Conservation (phyloP, 148 eudicot genomes). For the Chenopodium suecicum region DNA sequence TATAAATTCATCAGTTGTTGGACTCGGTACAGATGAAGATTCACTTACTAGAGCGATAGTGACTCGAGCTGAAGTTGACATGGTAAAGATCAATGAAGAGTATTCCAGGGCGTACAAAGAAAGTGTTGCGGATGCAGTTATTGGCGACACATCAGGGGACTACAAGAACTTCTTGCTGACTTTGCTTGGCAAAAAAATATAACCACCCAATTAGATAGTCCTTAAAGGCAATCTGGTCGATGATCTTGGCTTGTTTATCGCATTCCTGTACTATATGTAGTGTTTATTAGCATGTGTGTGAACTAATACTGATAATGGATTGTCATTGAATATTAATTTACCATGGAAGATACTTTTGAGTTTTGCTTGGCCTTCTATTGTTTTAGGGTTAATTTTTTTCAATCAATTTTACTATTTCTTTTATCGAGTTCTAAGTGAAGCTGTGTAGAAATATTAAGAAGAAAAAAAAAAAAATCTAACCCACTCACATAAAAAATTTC, state of each 20-base stretch:
- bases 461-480: too few relatives aligned
- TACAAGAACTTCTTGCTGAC: conserved; percentile 65
- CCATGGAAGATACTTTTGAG: not conserved
- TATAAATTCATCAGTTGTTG: conserved; percentile 48
- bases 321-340: not conserved
- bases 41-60: conserved; percentile 71
- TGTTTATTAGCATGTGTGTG: not conserved
- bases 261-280: conserved; percentile 1
- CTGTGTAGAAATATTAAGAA: too few relatives aligned
- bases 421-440: not conserved
- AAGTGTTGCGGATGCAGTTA: conserved; percentile 55
- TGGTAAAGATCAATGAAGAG: conserved; percentile 53
- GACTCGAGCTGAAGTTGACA: conserved; percentile 79
- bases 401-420: not conserved
- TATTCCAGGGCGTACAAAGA: conserved; percentile 41
- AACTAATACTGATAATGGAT: not conserved
- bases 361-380: not conserved
- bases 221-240: not conserved
- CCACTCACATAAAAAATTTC: too few relatives aligned
- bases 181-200: conserved; percentile 49
- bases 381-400: not conserved
- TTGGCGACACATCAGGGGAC: conserved; percentile 73
- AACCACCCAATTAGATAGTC: not conserved
- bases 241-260: conserved; percentile 2
- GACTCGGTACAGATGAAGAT: conserved; percentile 83